Base-by-base conservation (phyloP, 495 filamentous ascomycete genomes). In the Trichocladium uniseriatum region DNA sequence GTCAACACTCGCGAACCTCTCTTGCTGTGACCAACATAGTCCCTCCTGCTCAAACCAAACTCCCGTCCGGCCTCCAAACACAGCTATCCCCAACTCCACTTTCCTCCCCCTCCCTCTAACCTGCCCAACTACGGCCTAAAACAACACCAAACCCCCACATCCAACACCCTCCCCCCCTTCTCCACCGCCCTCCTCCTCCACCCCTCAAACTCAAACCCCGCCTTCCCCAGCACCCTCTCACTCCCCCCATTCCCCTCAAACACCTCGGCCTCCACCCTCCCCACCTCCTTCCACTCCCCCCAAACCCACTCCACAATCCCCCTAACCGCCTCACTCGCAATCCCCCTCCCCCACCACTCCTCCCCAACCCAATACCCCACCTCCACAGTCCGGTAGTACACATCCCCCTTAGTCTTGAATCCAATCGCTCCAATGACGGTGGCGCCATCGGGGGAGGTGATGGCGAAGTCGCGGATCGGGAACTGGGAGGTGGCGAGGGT, bases 351-450 rank as follows among this genome's bases (percentile, higher is more conserved):
- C 69, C 68, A 69, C 38, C 53, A 51, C 1, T 60, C 43, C 50
- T 45, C 57, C 14, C 49, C 58, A 9, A 65, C 31, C 55, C 59
- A 70, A 53, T 71, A 72, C 7, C 69, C 69, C 7, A 74, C 6
- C 52, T 69, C 62, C 43, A 59, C 52, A 28, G 58, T 66, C 22
- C 58, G 58, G 51, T 55, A 59, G 34, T 70, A 55, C 50, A 63
- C 32, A 18, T 67, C 65, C 2, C 19, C 18, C 0, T 37, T 22
- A 13, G 54, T 48, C 27, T 29, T 29, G 27, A 29, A 10, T 5
- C 27, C 27, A 10, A 29, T 29, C 5, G 5, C 10, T 7, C 36
- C 57, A 22, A 69, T 41, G 4, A 64, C 64, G 16, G 71, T 58
- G 20, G 50, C 47, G 24, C 70, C 70, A 9, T 56, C 45, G 40